Evolutionary conservation across 495 filamentous ascomycete species (phyloP).

Genomic region (Eremomyces bilateralis): DNA sequence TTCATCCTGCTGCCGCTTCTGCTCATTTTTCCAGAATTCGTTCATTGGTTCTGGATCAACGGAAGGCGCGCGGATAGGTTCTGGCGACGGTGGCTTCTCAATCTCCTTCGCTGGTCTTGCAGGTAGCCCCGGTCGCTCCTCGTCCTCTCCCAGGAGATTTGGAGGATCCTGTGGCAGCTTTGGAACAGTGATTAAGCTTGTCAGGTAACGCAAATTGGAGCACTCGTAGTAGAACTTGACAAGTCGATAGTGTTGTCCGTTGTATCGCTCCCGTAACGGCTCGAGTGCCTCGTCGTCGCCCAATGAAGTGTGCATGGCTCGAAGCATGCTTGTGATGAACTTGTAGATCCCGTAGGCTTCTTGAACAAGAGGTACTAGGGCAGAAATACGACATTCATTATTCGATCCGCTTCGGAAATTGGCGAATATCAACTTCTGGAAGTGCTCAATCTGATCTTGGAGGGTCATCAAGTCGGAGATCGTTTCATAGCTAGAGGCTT

Average conservation of each 20-base stretch:
- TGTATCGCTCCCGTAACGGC: constrained; percentile 67
- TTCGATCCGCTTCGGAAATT: constrained; percentile 78
- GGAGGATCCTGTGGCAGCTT: constrained; percentile 87
- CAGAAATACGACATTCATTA: constrained; percentile 91
- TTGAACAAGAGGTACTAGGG: constrained; percentile 79
- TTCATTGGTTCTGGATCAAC: constrained; percentile 84
- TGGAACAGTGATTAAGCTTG: constrained; percentile 84
- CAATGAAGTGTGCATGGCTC: constrained; percentile 88
- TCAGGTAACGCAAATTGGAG: constrained; percentile 88
- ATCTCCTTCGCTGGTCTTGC: constrained; percentile 48
- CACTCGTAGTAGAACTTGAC: constrained; percentile 98
- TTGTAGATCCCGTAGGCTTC: constrained; percentile 83
- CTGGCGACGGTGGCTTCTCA: constrained; percentile 37
- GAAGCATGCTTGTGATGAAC: constrained; percentile 24
- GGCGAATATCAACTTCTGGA: constrained; percentile 95
- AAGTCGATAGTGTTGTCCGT: constrained; percentile 86
- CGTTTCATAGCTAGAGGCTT: constrained; percentile 59
- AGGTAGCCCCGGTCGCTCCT: constrained; percentile 63
- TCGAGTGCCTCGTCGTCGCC: constrained; percentile 91
- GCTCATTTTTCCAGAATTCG: constrained; percentile 94
- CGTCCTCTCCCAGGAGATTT: constrained; percentile 58
- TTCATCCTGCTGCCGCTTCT: constrained; percentile 72
- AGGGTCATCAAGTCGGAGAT: constrained; percentile 90
- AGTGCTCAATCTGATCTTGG: constrained; percentile 93
- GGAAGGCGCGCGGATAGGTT: constrained; percentile 32